A percentile compares a stretch with the other conserved stretches of the same genome.
These are phyloP conservation scores for Dactylorhiza incarnata DNA, from an alignment of 106 monocot species.

Conservation along the genomic window DNA sequence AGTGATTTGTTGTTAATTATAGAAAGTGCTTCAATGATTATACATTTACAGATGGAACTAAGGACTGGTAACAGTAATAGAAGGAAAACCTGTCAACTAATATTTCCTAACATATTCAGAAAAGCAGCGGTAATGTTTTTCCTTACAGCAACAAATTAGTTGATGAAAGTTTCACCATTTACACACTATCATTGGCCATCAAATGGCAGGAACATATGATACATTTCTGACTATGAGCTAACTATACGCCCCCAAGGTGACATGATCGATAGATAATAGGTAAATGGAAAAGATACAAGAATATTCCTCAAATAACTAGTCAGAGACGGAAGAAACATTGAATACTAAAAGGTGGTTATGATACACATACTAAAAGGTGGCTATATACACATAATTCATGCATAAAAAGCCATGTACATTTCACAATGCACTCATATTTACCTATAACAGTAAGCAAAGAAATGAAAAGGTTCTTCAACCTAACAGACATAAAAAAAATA, in stretches of 20 bases:
- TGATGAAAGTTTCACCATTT: background rate
- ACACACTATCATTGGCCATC: background rate
- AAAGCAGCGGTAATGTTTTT: background rate
- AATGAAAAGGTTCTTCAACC: background rate
- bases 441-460: background rate
- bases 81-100: background rate
- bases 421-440: background rate
- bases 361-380: no score
- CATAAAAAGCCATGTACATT: background rate
- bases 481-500: background rate
- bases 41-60: background rate
- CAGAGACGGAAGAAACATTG: background rate
- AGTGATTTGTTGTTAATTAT: background rate
- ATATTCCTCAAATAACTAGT: background rate
- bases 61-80: background rate
- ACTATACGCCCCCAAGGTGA: background rate
- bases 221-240: background rate
- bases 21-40: background rate
- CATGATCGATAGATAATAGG: background rate
- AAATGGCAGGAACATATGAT: background rate
- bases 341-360: background rate
- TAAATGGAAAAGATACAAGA: background rate
- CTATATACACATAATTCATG: background rate
- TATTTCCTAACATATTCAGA: background rate
- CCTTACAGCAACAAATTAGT: background rate